Evolutionary conservation across 257 asterid genomes (phyloP), one percentile per base, ranked within the genome.

Genomic region (Solanum virginianum): DNA sequence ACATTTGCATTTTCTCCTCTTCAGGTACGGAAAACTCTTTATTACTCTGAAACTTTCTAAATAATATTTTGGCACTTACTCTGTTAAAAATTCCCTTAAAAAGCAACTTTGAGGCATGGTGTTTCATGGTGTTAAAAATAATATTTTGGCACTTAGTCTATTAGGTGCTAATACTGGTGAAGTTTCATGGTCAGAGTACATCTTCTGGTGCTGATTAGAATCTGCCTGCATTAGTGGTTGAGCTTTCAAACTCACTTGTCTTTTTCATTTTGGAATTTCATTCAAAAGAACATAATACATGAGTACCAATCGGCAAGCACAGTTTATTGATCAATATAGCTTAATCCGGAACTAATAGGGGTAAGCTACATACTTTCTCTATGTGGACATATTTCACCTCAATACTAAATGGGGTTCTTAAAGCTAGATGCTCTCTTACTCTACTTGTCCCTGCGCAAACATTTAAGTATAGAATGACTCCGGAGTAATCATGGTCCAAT

Each of bases 1-100:
- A 83, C 99, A 53, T 97, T 97, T 85, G 96, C 99, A 18, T 97
- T 95, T 91, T 92, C 98, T 89, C 99, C 98, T 86, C 93, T 97
- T 32, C 47, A 91, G 99, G 99, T 95, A 77, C 80, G 7, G 18
- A 36, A 17, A 62, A 22, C 59, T 26, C 10, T 51, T 49, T n/a
- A 83, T 32, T 62, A 10, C 85, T 41, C 56, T 82, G 32, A 45
- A 43, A 65, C 47, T 83, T 82, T 32, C 60, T 65, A 55, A 45
- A 63, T 65, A 6, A 68, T 66, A 24, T 29, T 39, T 49, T 36
- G 53, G 65, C 83, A 16, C 26, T 53, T 79, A 9, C 17, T 77
- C 82, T 51, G 65, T 77, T 53, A 51, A 14, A 77, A 16, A 24
- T 51, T 77, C 16, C 49, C 24, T 17, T 51, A 26, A 26, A 26